These are phyloP conservation scores for Ceratobasidium sp. DNA, from an alignment of 1,284 basidiomycete species.

Conservation along the genomic window DNA sequence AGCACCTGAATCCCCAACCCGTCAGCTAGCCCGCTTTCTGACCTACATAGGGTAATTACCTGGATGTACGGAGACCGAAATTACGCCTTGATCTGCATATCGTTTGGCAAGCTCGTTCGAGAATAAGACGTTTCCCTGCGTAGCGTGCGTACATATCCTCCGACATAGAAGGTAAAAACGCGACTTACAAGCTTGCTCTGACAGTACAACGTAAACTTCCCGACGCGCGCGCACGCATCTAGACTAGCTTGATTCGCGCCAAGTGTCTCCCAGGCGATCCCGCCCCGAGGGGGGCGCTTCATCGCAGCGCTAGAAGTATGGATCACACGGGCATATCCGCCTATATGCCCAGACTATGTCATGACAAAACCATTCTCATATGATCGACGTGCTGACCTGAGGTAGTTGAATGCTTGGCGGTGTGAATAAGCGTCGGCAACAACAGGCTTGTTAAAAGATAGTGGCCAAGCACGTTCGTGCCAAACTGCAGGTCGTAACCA, in stretches of 20 bases:
- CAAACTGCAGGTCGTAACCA: slow-evolving; percentile 45
- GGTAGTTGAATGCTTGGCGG: slow-evolving; percentile 4
- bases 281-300: neutral
- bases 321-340: slow-evolving; percentile 20
- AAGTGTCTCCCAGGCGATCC: slow-evolving; percentile 13
- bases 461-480: slow-evolving; percentile 43
- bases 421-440: slow-evolving; percentile 39
- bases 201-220: slow-evolving; percentile 1
- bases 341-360: neutral
- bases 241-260: neutral
- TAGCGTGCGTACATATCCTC: neutral
- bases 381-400: neutral
- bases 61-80: slow-evolving; percentile 46
- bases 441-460: slow-evolving; percentile 38
- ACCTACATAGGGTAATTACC: too few relatives aligned
- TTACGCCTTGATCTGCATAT: slow-evolving; percentile 45
- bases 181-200: slow-evolving; percentile 41
- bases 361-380: neutral
- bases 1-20: too few relatives aligned
- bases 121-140: slow-evolving; percentile 42
- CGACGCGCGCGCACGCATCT: neutral
- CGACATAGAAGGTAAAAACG: neutral
- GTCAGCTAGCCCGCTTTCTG: too few relatives aligned
- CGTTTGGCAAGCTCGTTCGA: slow-evolving; percentile 45
- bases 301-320: slow-evolving; percentile 15